These are phyloP conservation scores for Aureobasidium vineae DNA, from an alignment of 2,329 filamentous ascomycete genomes.

Conservation along the genomic window DNA sequence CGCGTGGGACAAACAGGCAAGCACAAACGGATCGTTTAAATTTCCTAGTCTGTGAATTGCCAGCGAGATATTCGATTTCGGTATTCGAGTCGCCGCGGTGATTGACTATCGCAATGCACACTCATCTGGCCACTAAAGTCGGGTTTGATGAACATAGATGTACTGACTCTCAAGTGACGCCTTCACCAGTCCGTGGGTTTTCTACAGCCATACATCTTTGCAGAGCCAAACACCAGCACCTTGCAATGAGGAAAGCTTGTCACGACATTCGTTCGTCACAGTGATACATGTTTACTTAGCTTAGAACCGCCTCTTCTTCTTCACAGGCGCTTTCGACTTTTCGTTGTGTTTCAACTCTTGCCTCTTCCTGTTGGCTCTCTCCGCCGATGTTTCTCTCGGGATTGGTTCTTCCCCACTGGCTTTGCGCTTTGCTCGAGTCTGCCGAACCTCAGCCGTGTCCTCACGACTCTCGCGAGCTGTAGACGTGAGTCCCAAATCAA, in stretches of 20 bases:
- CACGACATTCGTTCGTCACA: background rate
- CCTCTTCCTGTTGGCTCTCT: constrained; percentile 56
- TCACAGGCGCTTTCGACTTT: constrained; percentile 53
- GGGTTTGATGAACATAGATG: no score
- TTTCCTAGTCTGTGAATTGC: background rate
- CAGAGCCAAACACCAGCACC: background rate
- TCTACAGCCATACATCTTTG: background rate
- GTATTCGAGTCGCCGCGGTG: background rate
- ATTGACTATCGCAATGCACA: background rate
- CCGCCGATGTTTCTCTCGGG: constrained; percentile 46
- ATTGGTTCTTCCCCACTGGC: constrained; percentile 10
- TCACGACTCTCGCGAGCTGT: background rate
- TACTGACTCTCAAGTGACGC: background rate
- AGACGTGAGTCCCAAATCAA: background rate
- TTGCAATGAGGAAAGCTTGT: background rate
- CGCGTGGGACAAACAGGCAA: constrained; percentile 6
- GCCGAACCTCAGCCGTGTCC: background rate
- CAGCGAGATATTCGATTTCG: background rate
- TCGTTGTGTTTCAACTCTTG: constrained; percentile 56
- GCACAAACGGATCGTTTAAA: background rate
- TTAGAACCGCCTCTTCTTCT: constrained; percentile 59
- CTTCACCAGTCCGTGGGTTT: background rate
- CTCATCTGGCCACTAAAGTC: background rate
- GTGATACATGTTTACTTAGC: background rate
- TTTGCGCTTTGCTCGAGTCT: constrained; percentile 21